Base-by-base conservation (phyloP, 2,329 filamentous ascomycete genomes). In the Escovopsis sp. region DNA sequence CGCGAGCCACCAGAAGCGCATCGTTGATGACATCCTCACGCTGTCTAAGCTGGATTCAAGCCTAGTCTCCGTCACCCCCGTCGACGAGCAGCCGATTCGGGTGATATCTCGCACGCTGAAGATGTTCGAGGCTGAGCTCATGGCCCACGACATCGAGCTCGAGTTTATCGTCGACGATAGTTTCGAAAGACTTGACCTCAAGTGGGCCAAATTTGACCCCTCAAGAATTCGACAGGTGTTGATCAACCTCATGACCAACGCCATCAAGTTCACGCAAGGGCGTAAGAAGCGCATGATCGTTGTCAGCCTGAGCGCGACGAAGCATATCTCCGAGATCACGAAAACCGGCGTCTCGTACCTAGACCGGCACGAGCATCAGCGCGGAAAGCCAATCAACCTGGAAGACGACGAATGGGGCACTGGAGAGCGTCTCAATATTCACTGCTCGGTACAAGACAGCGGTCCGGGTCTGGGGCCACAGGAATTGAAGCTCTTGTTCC, bases 121-220 rank as follows among this genome's bases (percentile, higher is more conserved):
- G 56, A 85, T 89, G 76, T 86, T 87, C 50, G 81, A 87, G 58
- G 71, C 79, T 8, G 83, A 89, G 54, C 61, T 89, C 12, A 68
- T 75, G 37, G 78, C 78, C 7, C 80, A 84, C 44, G 76, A 78
- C 35, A 88, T 89, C 45, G 68, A 75, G 40, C 74, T 86, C 58
- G 70, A 77, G 33, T 82, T 86, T 49, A 66, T 69, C 1, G 71
- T 87, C 34, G 77, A 84, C 49, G 69, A 79, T 36, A 79, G 78
- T 1, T 85, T 82, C 54, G 65, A 72, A 12, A 66, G 73, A 13
- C 60, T 86, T 37, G 68, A 67, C 3, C 66, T 87, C 29, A 74
- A 82, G 46, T 85, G 80, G 79, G 79, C 81, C 34, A 81, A 72
- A 47, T 65, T 88, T 34, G 84, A 89, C 54, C 83, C 84, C 7